These are phyloP conservation scores for Stephania cephalantha DNA, from an alignment of 164 flowering plant genomes.

Conservation along the genomic window DNA sequence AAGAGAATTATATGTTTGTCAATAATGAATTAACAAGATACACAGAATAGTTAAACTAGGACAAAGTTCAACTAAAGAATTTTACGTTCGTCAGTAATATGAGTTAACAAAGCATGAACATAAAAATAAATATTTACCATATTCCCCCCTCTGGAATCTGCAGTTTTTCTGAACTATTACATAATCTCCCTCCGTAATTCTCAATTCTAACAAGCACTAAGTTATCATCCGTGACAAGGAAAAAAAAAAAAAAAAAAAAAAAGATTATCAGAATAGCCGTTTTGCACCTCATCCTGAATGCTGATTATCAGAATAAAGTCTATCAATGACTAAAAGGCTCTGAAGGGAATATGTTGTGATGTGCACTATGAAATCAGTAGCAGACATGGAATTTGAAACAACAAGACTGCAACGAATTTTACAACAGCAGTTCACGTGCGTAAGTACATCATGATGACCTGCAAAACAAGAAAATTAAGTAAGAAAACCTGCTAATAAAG, in stretches of 20 bases:
- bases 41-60: no score
- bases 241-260: neutral
- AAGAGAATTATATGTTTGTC: no score
- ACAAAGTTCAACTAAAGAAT: no score
- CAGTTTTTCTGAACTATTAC: no score
- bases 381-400: neutral
- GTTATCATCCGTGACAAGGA: neutral
- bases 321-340: slow-evolving; percentile 10
- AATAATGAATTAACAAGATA: no score
- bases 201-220: no score
- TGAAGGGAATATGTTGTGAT: neutral
- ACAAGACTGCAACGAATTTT: neutral
- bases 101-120: no score
- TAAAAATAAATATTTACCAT: no score
- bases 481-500: neutral
- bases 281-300: neutral
- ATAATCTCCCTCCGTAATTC: no score
- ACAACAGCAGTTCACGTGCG: slow-evolving; percentile 1
- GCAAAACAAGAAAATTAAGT: neutral
- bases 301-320: neutral
- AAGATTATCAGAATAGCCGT: neutral
- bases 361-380: neutral
- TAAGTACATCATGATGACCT: slow-evolving; percentile 4
- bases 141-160: no score
- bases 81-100: no score